These are phyloP conservation scores for Coniella lustricola DNA, from an alignment of 2,329 filamentous ascomycete genomes.

Conservation along the genomic window DNA sequence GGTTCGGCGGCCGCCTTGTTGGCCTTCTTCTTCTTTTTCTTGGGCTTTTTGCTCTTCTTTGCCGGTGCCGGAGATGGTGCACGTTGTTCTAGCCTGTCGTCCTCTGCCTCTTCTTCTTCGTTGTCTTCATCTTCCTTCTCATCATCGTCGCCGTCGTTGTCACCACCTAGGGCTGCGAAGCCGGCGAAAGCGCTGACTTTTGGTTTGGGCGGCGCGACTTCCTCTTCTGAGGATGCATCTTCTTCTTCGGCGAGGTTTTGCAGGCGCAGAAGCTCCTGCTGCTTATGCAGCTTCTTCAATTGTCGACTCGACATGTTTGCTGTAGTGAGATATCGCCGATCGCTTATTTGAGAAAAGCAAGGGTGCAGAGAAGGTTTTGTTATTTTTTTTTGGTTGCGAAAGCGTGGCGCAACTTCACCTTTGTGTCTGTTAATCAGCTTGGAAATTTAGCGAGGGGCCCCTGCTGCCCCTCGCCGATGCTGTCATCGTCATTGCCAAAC, in stretches of 20 bases:
- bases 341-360: too few species aligned
- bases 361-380: neutral
- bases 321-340: too few species aligned
- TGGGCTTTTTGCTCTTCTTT: constrained; percentile 31
- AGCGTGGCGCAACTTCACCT: too few species aligned
- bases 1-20: constrained; percentile 31
- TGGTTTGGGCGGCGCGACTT: constrained; percentile 29
- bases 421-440: too few species aligned
- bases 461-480: constrained; percentile 4
- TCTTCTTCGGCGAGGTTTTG: constrained; percentile 16
- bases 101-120: constrained; percentile 12
- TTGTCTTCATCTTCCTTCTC: constrained; percentile 18
- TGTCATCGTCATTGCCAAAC: constrained; percentile 9
- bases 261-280: constrained; percentile 35
- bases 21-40: constrained; percentile 30
- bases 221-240: constrained; percentile 22
- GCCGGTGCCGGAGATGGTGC: constrained; percentile 18
- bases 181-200: constrained; percentile 41
- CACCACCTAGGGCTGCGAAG: constrained; percentile 43
- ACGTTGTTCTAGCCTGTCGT: constrained; percentile 16
- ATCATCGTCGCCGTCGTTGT: constrained; percentile 29
- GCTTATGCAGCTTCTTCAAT: constrained; percentile 44
- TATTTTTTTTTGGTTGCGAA: neutral
- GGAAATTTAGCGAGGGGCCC: neutral
- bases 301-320: constrained; percentile 47